A percentile compares a stretch with the other conserved stretches of the same genome.
These are phyloP conservation scores for Penicillium coffeae DNA, from an alignment of 495 filamentous ascomycete species.

Conservation along the genomic window DNA sequence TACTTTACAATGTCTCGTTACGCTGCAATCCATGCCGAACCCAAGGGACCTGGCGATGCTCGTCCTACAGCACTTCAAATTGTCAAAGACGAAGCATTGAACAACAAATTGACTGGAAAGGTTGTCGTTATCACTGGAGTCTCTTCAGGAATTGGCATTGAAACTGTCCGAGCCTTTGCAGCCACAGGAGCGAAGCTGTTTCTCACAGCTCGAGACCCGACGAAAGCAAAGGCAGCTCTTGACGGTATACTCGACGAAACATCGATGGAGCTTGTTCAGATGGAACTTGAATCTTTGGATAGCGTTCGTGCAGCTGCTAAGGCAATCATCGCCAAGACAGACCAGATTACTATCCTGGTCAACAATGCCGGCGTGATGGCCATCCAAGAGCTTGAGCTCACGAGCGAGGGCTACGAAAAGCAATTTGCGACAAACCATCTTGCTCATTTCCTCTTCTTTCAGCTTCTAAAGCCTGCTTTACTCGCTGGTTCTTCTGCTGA, in stretches of 20 bases:
- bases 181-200: slow-evolving; percentile 49
- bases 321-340: slow-evolving; percentile 32
- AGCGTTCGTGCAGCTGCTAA: slow-evolving; percentile 39
- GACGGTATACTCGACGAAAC: slow-evolving; percentile 25
- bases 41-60: slow-evolving; percentile 48
- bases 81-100: slow-evolving; percentile 44
- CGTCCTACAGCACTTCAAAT: slow-evolving; percentile 55
- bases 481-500: slow-evolving; percentile 33
- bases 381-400: slow-evolving; percentile 30
- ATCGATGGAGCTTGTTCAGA: slow-evolving; percentile 20
- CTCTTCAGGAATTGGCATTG: slow-evolving; percentile 52
- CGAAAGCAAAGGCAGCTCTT: slow-evolving; percentile 32
- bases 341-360: slow-evolving; percentile 46
- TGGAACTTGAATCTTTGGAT: slow-evolving; percentile 43
- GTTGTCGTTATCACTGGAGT: slow-evolving; percentile 50
- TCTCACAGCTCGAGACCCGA: slow-evolving; percentile 38
- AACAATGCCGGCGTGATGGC: slow-evolving; percentile 50
- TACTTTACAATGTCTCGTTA: slow-evolving; percentile 23
- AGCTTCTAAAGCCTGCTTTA: slow-evolving; percentile 41
- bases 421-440: slow-evolving; percentile 51
- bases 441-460: slow-evolving; percentile 49
- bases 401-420: slow-evolving; percentile 43
- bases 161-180: slow-evolving; percentile 45
- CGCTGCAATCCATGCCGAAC: slow-evolving; percentile 34
- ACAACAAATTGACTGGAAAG: slow-evolving; percentile 40